These are phyloP conservation scores for Ganoderma sinense DNA, from an alignment of 1,284 basidiomycete species.

Conservation along the genomic window DNA sequence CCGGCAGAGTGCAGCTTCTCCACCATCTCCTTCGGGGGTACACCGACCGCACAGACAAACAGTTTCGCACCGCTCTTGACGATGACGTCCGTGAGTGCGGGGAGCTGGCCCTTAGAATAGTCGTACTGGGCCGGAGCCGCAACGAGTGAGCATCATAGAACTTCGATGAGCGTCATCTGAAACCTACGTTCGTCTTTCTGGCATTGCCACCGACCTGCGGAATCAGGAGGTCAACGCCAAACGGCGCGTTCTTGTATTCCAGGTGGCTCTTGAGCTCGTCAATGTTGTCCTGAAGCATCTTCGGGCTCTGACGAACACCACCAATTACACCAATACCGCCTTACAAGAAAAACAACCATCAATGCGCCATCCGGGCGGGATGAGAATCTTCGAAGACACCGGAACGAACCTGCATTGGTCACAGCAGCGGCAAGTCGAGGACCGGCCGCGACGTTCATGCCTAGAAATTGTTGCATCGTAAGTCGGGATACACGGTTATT, in stretches of 20 bases:
- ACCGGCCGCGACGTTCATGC: slow-evolving; percentile 89
- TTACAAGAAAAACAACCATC: slow-evolving; percentile 26
- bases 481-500: too few relatives aligned
- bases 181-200: slow-evolving; percentile 78
- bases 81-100: slow-evolving; percentile 81
- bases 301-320: slow-evolving; percentile 76
- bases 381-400: slow-evolving; percentile 2
- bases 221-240: slow-evolving; percentile 84
- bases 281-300: slow-evolving; percentile 67
- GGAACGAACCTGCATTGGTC: slow-evolving; percentile 67
- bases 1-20: slow-evolving; percentile 83
- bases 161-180: background rate
- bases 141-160: background rate
- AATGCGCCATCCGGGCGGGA: background rate
- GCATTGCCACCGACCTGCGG: slow-evolving; percentile 83
- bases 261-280: slow-evolving; percentile 75
- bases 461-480: slow-evolving; percentile 37
- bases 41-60: slow-evolving; percentile 87
- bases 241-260: slow-evolving; percentile 78
- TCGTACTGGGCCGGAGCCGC: slow-evolving; percentile 57
- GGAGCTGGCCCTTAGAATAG: slow-evolving; percentile 80
- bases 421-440: slow-evolving; percentile 81
- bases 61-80: slow-evolving; percentile 78
- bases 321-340: slow-evolving; percentile 89
- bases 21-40: slow-evolving; percentile 84